Conservation (phyloP, 768 basidiomycete species). For the Rhodotorula babjevae region DNA sequence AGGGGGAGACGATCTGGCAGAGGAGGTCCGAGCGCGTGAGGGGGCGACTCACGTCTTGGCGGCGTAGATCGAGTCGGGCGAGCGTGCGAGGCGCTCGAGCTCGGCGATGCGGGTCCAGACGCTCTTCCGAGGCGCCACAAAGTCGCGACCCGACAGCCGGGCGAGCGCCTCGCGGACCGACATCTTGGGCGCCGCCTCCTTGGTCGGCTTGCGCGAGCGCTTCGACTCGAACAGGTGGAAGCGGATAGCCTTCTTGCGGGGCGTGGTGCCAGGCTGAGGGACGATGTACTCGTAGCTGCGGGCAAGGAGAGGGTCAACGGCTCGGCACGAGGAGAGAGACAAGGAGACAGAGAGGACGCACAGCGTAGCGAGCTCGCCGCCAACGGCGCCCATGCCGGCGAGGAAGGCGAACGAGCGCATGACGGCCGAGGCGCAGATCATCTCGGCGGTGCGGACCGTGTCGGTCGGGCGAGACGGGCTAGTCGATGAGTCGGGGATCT, state of each 20-base stretch:
- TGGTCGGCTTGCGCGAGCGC: conserved; percentile 14
- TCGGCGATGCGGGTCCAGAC: neutral
- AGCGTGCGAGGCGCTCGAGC: conserved; percentile 18
- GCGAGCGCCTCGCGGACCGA: conserved; percentile 36
- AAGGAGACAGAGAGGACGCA: neutral
- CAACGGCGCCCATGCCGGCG: conserved; percentile 38
- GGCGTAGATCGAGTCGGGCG: conserved; percentile 19
- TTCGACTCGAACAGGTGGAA: conserved; percentile 14
- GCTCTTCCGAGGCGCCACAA: conserved; percentile 1
- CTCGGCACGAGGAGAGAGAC: neutral
- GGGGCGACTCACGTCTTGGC: conserved; percentile 15
- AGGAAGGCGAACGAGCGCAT: conserved; percentile 24
- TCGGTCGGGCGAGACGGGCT: conserved; percentile 3
- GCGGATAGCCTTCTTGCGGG: conserved; percentile 12
- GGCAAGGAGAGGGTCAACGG: neutral
- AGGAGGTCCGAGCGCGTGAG: too few relatives aligned
- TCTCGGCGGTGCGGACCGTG: conserved; percentile 22
- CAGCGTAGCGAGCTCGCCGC: conserved; percentile 39
- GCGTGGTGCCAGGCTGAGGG: conserved; percentile 6
- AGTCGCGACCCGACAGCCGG: conserved; percentile 7
- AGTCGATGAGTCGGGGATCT: neutral
- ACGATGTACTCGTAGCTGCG: conserved; percentile 34
- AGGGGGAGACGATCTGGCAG: neutral
- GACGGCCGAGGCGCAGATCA: conserved; percentile 13
- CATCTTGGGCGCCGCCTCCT: conserved; percentile 25